Evolutionary conservation across 1,284 basidiomycete species (phyloP).

Genomic region (Moniliella sp.): DNA sequence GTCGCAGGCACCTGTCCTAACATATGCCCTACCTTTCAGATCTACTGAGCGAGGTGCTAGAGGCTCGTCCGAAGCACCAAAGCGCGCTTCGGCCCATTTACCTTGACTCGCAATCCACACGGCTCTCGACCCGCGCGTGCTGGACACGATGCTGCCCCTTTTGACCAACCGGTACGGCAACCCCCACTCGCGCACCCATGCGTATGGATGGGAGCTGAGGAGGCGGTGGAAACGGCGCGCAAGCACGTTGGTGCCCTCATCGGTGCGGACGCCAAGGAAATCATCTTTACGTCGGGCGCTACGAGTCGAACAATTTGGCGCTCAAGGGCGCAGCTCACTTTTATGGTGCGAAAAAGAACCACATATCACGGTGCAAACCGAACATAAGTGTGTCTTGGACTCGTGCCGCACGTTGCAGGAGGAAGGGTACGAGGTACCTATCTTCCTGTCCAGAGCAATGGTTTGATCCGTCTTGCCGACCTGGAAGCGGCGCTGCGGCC

Average conservation of each 20-base stretch:
- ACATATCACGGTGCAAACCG: slow-evolving; percentile 46
- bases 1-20: too few species aligned
- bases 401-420: slow-evolving; percentile 84
- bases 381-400: slow-evolving; percentile 97
- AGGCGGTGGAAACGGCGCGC: slow-evolving; percentile 72
- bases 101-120: slow-evolving; percentile 45
- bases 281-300: slow-evolving; percentile 90
- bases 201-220: slow-evolving; percentile 95
- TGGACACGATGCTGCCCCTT: slow-evolving; percentile 90
- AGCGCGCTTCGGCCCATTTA: slow-evolving; percentile 27
- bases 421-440: slow-evolving; percentile 97
- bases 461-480: slow-evolving; percentile 55
- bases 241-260: slow-evolving; percentile 75
- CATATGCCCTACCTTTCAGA: too few species aligned
- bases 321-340: slow-evolving; percentile 93
- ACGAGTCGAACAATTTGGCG: slow-evolving; percentile 97
- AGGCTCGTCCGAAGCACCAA: too few species aligned
- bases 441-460: slow-evolving; percentile 71
- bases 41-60: too few species aligned
- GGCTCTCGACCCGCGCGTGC: slow-evolving; percentile 82
- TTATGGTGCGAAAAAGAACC: slow-evolving; percentile 31
- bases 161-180: slow-evolving; percentile 92
- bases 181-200: slow-evolving; percentile 89
- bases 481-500: slow-evolving; percentile 66
- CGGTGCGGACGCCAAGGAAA: slow-evolving; percentile 80